A percentile compares a stretch with the other conserved stretches of the same genome.
Conservation (phyloP, 306 rosid species). For the Corylus americana region DNA sequence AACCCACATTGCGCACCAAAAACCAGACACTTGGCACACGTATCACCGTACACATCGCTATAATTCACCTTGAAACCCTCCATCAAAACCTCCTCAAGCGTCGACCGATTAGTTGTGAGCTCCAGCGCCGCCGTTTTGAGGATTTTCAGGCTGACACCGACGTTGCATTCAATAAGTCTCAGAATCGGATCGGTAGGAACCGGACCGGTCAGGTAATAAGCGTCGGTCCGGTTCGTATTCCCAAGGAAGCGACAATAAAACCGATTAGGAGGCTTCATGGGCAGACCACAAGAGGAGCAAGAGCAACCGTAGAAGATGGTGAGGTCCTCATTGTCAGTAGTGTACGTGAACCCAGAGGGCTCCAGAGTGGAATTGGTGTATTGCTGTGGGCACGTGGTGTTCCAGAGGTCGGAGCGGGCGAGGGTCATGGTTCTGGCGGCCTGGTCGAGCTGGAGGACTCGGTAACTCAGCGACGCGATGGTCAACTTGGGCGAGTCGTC, state of each 20-base stretch:
- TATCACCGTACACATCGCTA: slow-evolving; percentile 19
- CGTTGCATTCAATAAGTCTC: slow-evolving; percentile 17
- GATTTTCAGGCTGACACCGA: slow-evolving; percentile 39
- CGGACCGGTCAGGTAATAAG: slow-evolving; percentile 53
- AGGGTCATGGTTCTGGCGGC: slow-evolving; percentile 25
- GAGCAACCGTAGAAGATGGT: slow-evolving; percentile 44
- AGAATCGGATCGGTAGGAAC: slow-evolving; percentile 48
- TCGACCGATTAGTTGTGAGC: slow-evolving; percentile 28
- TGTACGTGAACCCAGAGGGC: slow-evolving; percentile 16
- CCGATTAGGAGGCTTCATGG: slow-evolving; percentile 6
- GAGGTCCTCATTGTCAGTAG: slow-evolving; percentile 41
- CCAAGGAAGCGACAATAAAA: slow-evolving; percentile 35
- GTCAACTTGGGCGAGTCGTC: slow-evolving; percentile 32
- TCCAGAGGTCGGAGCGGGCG: slow-evolving; percentile 65
- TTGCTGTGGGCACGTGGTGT: slow-evolving; percentile 38
- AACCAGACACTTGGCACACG: slow-evolving; percentile 38
- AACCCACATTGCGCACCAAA: slow-evolving; percentile 48
- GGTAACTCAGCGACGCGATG: slow-evolving; percentile 33
- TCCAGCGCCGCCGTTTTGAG: slow-evolving; percentile 23
- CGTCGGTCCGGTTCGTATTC: slow-evolving; percentile 10
- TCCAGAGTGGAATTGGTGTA: slow-evolving; percentile 35
- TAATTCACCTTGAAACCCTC: slow-evolving; percentile 54
- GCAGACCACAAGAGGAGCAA: not conserved
- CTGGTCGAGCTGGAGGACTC: slow-evolving; percentile 41
- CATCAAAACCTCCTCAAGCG: slow-evolving; percentile 53